A percentile compares a stretch with the other conserved stretches of the same genome.
phyloP scores from a whole-genome alignment of 2,329 filamentous ascomycete species.

The Plectosphaerella plurivora region DNA sequence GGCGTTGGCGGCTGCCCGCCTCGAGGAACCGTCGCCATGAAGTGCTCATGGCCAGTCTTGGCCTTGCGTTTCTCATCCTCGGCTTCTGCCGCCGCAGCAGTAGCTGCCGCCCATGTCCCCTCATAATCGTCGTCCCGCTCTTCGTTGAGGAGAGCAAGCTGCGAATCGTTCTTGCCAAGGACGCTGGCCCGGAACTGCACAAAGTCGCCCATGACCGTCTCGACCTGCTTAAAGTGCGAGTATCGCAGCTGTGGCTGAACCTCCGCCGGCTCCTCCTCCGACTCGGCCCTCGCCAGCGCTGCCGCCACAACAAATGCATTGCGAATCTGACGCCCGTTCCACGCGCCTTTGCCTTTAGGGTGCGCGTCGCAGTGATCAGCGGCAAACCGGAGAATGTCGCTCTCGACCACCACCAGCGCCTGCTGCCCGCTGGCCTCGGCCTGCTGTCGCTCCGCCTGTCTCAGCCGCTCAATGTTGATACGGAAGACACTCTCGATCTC shows the following conservation, averaged over 20 bases:
- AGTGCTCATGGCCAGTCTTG: no score
- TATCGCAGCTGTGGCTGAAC: neutral
- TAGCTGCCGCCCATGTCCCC: neutral
- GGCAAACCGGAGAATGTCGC: conserved; percentile 15
- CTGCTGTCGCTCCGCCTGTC: neutral
- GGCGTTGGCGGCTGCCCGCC: no score
- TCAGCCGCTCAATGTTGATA: neutral
- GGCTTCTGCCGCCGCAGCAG: no score
- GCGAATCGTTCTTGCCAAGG: neutral
- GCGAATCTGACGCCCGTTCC: conserved; percentile 33
- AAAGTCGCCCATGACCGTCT: neutral
- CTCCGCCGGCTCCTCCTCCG: neutral
- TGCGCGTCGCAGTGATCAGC: neutral
- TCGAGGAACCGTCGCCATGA: no score
- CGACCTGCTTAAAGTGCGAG: neutral
- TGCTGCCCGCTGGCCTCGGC: neutral
- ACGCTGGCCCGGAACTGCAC: neutral
- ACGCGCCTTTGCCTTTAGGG: conserved; percentile 8
- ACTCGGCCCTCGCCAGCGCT: conserved; percentile 21
- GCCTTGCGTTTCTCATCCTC: neutral
- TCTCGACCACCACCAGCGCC: neutral
- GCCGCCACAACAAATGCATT: conserved; percentile 31
- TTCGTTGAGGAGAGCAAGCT: neutral
- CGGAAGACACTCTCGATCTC: neutral
- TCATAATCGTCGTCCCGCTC: neutral